phyloP scores from a whole-genome alignment of 805 yeast genomes.

The Saccharomycopsis fibuligera region DNA sequence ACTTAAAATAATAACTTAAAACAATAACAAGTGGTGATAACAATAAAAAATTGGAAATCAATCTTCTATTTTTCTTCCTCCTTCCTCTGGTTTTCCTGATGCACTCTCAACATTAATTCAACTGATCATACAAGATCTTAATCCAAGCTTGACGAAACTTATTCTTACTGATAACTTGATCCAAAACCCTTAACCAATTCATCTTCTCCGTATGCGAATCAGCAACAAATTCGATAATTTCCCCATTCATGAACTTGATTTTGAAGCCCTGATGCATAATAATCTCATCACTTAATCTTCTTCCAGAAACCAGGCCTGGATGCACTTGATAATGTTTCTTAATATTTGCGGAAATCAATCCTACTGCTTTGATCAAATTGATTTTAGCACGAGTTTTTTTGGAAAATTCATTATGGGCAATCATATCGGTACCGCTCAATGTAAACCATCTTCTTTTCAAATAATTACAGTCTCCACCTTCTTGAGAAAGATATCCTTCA shows the following conservation, averaged over 20 bases:
- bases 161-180: conserved; percentile 49
- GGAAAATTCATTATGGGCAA: conserved; percentile 69
- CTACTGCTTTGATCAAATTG: conserved; percentile 61
- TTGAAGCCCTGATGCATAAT: conserved; percentile 70
- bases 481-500: conserved; percentile 78
- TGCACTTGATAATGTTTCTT: conserved; percentile 27
- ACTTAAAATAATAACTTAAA: too few relatives aligned
- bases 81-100: background rate
- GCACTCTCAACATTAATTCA: conserved; percentile 2
- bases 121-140: conserved; percentile 33
- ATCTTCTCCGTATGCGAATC: conserved; percentile 55
- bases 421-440: conserved; percentile 61
- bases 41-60: background rate
- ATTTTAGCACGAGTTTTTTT: conserved; percentile 69
- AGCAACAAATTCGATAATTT: conserved; percentile 79
- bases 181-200: conserved; percentile 60
- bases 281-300: conserved; percentile 69
- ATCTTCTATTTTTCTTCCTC: background rate
- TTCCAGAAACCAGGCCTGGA: conserved; percentile 25
- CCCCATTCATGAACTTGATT: conserved; percentile 70
- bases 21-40: background rate
- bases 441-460: conserved; percentile 73
- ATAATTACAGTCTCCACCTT: conserved; percentile 80
- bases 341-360: conserved; percentile 25
- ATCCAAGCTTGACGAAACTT: conserved; percentile 61